These are phyloP conservation scores for Melocanna baccifera DNA, from an alignment of 176 grass and related monocot species.

Conservation along the genomic window DNA sequence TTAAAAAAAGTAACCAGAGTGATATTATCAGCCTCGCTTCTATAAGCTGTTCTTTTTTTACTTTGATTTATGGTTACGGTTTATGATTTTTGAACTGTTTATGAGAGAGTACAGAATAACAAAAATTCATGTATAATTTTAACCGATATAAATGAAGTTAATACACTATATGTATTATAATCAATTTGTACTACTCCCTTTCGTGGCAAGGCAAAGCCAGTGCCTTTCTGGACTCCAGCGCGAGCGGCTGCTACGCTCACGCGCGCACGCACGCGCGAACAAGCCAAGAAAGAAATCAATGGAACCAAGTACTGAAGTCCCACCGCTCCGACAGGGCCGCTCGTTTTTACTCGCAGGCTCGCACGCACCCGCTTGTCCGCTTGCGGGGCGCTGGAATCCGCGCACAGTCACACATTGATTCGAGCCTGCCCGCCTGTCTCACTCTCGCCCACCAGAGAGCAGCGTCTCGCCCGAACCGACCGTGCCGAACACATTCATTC, in stretches of 20 bases:
- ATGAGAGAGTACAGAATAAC: too few relatives aligned
- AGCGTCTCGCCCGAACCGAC: not conserved
- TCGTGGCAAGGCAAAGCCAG: not conserved
- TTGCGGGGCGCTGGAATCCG: slow-evolving; percentile 43
- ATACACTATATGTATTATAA: too few relatives aligned
- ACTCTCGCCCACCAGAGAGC: not conserved
- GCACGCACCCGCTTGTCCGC: slow-evolving; percentile 15
- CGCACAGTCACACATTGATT: not conserved
- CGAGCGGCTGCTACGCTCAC: not conserved
- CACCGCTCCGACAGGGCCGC: not conserved
- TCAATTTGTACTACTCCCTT: not conserved
- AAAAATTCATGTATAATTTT: too few relatives aligned
- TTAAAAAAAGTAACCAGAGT: too few relatives aligned
- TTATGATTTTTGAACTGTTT: too few relatives aligned
- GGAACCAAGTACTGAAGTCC: not conserved
- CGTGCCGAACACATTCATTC: not conserved
- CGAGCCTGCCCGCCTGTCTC: not conserved
- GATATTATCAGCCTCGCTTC: too few relatives aligned
- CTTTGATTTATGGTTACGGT: too few relatives aligned
- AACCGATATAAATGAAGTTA: too few relatives aligned
- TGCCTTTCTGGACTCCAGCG: not conserved
- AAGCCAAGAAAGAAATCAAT: not conserved
- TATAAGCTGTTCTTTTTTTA: too few relatives aligned
- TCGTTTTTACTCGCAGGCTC: not conserved
- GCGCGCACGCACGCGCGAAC: not conserved